A percentile compares a stretch with the other conserved stretches of the same genome.
Conservation (phyloP, 129 eudicot species). For the Pulicaria dysenterica region DNA sequence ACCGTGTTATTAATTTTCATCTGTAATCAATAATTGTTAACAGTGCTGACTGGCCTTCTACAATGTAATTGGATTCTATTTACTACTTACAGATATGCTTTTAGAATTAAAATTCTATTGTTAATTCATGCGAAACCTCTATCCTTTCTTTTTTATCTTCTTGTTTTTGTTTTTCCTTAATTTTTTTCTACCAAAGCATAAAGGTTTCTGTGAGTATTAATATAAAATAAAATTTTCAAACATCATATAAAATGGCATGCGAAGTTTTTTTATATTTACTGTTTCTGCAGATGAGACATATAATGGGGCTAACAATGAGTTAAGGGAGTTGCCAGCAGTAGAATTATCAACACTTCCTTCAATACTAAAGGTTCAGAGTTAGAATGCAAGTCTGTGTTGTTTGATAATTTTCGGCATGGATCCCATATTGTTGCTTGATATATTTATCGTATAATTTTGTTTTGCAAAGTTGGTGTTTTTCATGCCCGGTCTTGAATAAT, state of each 20-base stretch:
- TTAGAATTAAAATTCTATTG: too few species aligned
- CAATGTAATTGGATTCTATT: too few species aligned
- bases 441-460: background rate
- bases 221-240: background rate
- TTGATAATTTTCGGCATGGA: background rate
- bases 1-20: background rate
- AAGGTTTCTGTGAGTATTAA: background rate
- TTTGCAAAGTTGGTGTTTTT: background rate
- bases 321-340: conserved; percentile 94
- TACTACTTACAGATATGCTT: too few species aligned
- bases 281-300: conserved; percentile 69
- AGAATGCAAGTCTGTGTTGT: conserved; percentile 6
- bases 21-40: too few species aligned
- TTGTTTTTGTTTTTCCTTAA: too few species aligned
- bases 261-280: conserved; percentile 6
- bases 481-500: background rate
- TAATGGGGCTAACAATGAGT: conserved; percentile 58
- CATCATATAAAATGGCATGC: conserved; percentile 3
- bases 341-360: conserved; percentile 85
- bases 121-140: too few species aligned
- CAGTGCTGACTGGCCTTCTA: too few species aligned
- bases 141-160: too few species aligned
- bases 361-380: conserved; percentile 68
- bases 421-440: background rate
- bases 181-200: too few species aligned